Evolutionary conservation across 2,329 filamentous ascomycete species (phyloP), one percentile per base, ranked within the genome.

Genomic region (Fusarium setosum): DNA sequence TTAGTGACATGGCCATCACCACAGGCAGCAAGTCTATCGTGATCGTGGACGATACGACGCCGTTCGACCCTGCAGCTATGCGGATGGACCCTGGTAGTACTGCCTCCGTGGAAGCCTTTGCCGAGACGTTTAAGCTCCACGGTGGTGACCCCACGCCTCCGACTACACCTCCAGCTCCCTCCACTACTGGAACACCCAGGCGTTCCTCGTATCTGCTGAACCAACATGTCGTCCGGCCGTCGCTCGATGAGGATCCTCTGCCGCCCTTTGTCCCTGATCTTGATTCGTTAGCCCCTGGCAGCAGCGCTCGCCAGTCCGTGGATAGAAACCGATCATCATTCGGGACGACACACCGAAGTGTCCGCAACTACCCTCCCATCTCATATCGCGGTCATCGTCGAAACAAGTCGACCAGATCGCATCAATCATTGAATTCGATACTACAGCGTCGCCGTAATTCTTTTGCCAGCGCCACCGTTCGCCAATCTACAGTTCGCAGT

Each of bases 21-120:
- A 84, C 84, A 11, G 92, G 93, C n/a, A 97, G 93, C 81, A 91
- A 94, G 73, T 97, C 93, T 0, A 96, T 97, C 67, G 85, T 97
- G 55, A 96, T 97, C 72, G 88, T 97, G 32, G 92, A 96, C 59
- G 88, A 88, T 29, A 90, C 89, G 1, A 68, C 84, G 15, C 79
- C 83, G 0, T 79, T 80, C 6, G 79, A 86, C 9, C 75, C 83
- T n/a, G 77, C 83, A 1, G 67, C 80, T 10, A 86, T 88, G 9
- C 85, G 82, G 9, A 81, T 81, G 31, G 81, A 82, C 18, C 72
- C 85, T 8, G 75, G 77, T 3, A 77, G 75, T 4, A 73, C 80
- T 53, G 76, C 78, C 11, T 86, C 86, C 3, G 76, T 83, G 2
- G 86, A 87, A 47, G 81, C 81, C 3, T 86, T 88, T 68, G 78